Evolutionary conservation across 2,329 filamentous ascomycete genomes (phyloP).

Genomic region (Sarocladium brachiariae): DNA sequence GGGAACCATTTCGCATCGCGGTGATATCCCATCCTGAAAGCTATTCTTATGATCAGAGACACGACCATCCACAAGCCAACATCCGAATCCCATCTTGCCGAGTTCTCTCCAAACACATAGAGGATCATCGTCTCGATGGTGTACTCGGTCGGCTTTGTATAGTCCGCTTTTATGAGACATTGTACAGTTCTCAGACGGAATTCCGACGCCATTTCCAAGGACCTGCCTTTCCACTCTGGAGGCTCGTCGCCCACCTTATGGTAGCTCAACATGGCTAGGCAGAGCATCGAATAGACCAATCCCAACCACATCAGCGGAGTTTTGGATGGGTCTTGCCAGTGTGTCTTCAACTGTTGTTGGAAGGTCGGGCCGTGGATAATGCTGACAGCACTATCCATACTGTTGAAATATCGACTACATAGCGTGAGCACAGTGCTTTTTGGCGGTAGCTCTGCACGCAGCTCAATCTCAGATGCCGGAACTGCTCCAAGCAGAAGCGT

Average conservation of each 20-base stretch:
- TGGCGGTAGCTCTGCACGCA: constrained; percentile 71
- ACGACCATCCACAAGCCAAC: constrained; percentile 55
- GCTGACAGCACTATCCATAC: constrained; percentile 61
- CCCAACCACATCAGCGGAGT: constrained; percentile 74
- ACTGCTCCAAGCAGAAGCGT: constrained; percentile 73
- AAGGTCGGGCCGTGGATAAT: constrained; percentile 83
- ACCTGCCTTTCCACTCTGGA: constrained; percentile 65
- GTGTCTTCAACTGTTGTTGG: constrained; percentile 57
- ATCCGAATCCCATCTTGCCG: constrained; percentile 66
- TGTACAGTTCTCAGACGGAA: constrained; percentile 71
- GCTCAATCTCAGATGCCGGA: constrained; percentile 65
- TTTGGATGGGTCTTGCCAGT: constrained; percentile 67
- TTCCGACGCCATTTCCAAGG: constrained; percentile 51
- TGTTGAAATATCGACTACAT: constrained; percentile 87
- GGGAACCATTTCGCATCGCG: constrained; percentile 70
- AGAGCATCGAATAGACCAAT: constrained; percentile 68
- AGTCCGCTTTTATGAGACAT: constrained; percentile 68
- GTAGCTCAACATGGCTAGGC: constrained; percentile 71
- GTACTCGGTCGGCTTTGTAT: constrained; percentile 66
- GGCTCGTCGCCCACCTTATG: constrained; percentile 75
- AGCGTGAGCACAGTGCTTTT: constrained; percentile 79
- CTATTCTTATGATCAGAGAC: constrained; percentile 48
- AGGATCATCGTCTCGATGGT: constrained; percentile 74
- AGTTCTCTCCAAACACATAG: constrained; percentile 70
- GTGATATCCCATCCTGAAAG: constrained; percentile 69